Percentiles rank a stretch among this genome's conserved stretches.
phyloP scores from a whole-genome alignment of 768 basidiomycete genomes.

The Suillus weaverae region DNA sequence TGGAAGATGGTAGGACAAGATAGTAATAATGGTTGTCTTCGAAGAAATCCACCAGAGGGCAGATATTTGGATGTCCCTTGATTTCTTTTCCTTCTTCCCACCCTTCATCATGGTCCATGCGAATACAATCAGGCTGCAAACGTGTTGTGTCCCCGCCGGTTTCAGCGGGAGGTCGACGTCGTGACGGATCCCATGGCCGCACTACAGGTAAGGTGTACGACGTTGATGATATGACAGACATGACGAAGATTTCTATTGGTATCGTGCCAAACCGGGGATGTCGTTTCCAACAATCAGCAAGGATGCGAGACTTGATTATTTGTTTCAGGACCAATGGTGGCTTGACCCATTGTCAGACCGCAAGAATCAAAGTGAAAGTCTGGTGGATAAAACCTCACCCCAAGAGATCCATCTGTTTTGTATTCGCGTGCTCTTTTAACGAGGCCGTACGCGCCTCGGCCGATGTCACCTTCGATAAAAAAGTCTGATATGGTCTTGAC shows the following conservation, averaged over 20 bases:
- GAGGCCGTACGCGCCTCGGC: slow-evolving; percentile 92
- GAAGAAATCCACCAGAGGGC: slow-evolving; percentile 93
- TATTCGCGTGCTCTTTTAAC: slow-evolving; percentile 89
- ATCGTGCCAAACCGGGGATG: slow-evolving; percentile 94
- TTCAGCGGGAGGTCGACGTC: slow-evolving; percentile 31
- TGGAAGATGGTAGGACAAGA: slow-evolving; percentile 80
- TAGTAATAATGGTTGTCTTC: slow-evolving; percentile 97
- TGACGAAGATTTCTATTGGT: slow-evolving; percentile 95
- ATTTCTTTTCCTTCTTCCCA: slow-evolving; percentile 74
- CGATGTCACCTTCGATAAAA: slow-evolving; percentile 83
- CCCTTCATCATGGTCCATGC: slow-evolving; percentile 25
- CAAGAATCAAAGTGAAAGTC: slow-evolving; percentile 19
- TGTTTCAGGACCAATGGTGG: slow-evolving; percentile 94
- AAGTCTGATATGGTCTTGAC: slow-evolving; percentile 83
- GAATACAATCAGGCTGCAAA: neutral
- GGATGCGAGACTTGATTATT: slow-evolving; percentile 96
- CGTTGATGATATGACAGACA: slow-evolving; percentile 85
- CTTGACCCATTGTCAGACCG: slow-evolving; percentile 38
- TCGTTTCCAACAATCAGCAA: slow-evolving; percentile 99
- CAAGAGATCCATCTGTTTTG: slow-evolving; percentile 69
- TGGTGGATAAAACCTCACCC: slow-evolving; percentile 54
- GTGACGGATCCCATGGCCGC: slow-evolving; percentile 83
- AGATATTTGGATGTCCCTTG: slow-evolving; percentile 94
- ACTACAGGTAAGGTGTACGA: slow-evolving; percentile 75
- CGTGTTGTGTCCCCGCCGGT: slow-evolving; percentile 12